Conservation (phyloP, 169 alveolate species). For the Eimeria praecox region DNA sequence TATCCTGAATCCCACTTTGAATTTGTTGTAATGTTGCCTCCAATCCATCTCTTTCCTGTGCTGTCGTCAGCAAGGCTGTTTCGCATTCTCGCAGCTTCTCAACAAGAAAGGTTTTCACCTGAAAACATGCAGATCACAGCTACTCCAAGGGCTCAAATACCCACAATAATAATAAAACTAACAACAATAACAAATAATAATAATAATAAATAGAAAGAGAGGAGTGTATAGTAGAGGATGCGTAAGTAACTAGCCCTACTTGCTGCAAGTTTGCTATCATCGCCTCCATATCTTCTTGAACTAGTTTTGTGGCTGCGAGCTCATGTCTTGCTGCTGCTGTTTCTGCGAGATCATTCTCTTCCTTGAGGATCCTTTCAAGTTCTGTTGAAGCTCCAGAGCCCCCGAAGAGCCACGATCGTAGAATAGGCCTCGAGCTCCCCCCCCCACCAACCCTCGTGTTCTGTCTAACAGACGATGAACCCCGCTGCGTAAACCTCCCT, state of each 20-base stretch:
- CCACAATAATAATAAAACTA: background rate
- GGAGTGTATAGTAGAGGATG: too few relatives aligned
- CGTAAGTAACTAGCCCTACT: too few relatives aligned
- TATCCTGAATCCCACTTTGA: constrained; percentile 66
- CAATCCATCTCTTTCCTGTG: constrained; percentile 73
- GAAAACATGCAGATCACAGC: background rate
- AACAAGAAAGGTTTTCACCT: constrained; percentile 80
- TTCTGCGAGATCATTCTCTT: constrained; percentile 26
- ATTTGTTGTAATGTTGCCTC: constrained; percentile 73
- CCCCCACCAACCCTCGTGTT: background rate
- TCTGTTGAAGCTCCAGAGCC: constrained; percentile 47
- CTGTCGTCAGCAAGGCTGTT: constrained; percentile 81
- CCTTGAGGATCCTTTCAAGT: constrained; percentile 69
- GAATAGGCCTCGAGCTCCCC: background rate
- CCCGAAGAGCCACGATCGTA: constrained; percentile 34
- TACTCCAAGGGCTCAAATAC: background rate
- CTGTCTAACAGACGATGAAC: background rate
- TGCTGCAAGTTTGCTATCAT: constrained; percentile 73
- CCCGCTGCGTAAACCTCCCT: background rate
- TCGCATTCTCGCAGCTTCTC: constrained; percentile 80
- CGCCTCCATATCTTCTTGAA: constrained; percentile 81
- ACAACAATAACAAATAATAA: background rate
- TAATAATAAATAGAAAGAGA: background rate
- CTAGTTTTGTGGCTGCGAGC: background rate
- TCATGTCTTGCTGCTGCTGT: constrained; percentile 26